These are phyloP conservation scores for Akebia trifoliata DNA, from an alignment of 164 flowering plant species.

Conservation along the genomic window DNA sequence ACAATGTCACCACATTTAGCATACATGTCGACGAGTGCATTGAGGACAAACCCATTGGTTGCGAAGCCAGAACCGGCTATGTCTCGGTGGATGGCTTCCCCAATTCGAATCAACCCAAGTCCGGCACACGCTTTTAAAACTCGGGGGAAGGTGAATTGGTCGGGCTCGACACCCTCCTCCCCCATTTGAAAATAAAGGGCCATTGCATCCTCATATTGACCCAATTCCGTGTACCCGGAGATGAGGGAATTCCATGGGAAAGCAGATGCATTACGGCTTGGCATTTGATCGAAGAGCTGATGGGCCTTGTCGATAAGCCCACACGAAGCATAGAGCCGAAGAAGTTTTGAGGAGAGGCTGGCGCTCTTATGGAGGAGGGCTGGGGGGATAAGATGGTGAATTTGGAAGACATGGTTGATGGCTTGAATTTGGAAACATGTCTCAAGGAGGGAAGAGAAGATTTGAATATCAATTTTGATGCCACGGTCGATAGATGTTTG, in stretches of 20 bases:
- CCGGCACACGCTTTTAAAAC: constrained; percentile 84
- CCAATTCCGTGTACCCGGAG: constrained; percentile 66
- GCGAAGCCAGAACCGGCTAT: constrained; percentile 55
- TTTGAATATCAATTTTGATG: constrained; percentile 42
- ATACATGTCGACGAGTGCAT: constrained; percentile 84
- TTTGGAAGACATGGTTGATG: constrained; percentile 40
- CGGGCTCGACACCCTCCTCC: constrained; percentile 80
- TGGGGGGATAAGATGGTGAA: constrained; percentile 62
- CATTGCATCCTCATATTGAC: constrained; percentile 66
- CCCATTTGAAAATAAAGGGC: constrained; percentile 80
- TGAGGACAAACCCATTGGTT: constrained; percentile 49
- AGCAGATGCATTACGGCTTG: constrained; percentile 33
- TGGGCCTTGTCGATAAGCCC: constrained; percentile 64
- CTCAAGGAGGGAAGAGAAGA: constrained; percentile 66
- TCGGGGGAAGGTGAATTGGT: constrained; percentile 70
- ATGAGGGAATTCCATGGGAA: constrained; percentile 83
- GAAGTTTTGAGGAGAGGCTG: constrained; percentile 61
- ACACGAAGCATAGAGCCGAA: constrained; percentile 51
- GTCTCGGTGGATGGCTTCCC: constrained; percentile 70
- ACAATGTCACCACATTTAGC: constrained; percentile 89
- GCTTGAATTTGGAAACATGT: constrained; percentile 55
- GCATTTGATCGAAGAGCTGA: constrained; percentile 77
- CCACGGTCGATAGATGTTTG: constrained; percentile 45
- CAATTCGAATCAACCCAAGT: constrained; percentile 49
- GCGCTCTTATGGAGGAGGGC: constrained; percentile 40